Evolutionary conservation across 495 filamentous ascomycete genomes (phyloP).

Genomic region (Tuber melanosporum): DNA sequence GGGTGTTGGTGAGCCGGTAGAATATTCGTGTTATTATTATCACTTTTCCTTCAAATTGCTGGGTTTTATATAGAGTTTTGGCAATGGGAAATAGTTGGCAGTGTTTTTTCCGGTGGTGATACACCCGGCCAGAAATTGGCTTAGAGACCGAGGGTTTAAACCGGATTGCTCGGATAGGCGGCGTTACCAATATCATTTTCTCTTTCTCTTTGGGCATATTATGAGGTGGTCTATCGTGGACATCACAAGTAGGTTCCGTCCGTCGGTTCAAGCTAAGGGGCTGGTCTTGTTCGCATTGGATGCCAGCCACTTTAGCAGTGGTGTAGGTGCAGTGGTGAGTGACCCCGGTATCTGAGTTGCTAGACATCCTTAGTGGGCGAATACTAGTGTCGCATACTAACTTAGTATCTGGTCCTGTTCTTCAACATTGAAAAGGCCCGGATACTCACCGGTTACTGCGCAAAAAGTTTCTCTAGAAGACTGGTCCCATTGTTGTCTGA

Average conservation of each 20-base stretch:
- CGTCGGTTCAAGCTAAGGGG: not conserved
- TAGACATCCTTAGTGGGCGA: not conserved
- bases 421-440: not conserved
- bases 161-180: not conserved
- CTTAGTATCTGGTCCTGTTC: not conserved
- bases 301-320: no score
- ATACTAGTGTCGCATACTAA: not conserved
- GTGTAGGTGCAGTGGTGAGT: no score
- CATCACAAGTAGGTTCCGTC: not conserved
- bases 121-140: not conserved
- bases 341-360: not conserved
- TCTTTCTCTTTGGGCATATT: not conserved
- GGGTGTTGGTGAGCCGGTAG: conserved; percentile 12
- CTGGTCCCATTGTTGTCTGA: not conserved
- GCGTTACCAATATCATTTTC: not conserved
- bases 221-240: not conserved
- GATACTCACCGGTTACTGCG: not conserved
- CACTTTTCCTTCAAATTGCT: not conserved
- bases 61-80: not conserved
- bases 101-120: not conserved
- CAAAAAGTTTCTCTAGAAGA: not conserved
- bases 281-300: not conserved
- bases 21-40: not conserved
- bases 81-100: not conserved
- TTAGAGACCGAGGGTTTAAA: not conserved